Percentiles rank a stretch among this genome's conserved stretches.
These are phyloP conservation scores for Eucalyptus fibrosa DNA, from an alignment of 345 rosid genomes.

Conservation along the genomic window DNA sequence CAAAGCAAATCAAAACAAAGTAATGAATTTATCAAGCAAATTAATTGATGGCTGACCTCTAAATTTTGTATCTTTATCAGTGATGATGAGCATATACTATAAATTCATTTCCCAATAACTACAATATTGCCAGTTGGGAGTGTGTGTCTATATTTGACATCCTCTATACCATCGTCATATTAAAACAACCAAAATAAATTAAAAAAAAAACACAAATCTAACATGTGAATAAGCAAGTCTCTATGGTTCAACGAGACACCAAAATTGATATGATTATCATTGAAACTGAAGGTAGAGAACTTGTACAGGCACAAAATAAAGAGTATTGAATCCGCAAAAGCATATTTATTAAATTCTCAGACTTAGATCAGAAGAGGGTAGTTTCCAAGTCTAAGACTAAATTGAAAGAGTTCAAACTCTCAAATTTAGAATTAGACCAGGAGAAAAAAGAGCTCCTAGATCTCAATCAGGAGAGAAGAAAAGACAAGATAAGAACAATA, in stretches of 20 bases:
- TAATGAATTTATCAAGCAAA: no score
- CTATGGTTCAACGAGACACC: not conserved
- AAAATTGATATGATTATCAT: no score
- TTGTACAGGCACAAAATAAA: fast-evolving
- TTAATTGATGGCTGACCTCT: fast-evolving
- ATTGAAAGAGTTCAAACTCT: not conserved
- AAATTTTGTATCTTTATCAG: no score
- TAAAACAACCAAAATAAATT: no score
- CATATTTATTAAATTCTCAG: no score
- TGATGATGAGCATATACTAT: not conserved
- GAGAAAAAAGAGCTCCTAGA: not conserved
- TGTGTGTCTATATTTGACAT: no score
- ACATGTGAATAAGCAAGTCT: not conserved
- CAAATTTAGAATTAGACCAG: not conserved
- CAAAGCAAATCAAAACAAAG: not conserved
- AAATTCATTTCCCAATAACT: no score
- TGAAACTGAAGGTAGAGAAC: not conserved
- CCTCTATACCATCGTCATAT: no score
- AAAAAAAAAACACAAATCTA: no score
- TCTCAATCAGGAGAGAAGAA: not conserved
- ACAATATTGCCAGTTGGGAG: no score
- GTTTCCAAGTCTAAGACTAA: not conserved
- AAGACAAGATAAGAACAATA: not conserved
- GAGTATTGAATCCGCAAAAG: not conserved
- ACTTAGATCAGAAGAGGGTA: no score